Base-by-base conservation (phyloP, 768 basidiomycete genomes). In the Hericium rajendrae region DNA sequence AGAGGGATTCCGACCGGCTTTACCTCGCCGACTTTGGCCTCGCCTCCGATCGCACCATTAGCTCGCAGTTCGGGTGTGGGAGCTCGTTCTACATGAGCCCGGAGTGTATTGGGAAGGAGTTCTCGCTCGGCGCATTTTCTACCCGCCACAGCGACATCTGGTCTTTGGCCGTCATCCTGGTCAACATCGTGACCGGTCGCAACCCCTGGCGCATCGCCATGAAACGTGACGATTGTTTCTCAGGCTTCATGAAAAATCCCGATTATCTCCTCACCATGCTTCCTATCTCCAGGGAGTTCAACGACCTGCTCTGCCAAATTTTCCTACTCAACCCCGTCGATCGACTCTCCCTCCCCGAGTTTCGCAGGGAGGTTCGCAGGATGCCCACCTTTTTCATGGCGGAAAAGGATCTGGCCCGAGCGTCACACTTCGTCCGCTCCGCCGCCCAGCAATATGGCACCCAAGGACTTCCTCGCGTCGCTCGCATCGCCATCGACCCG, bases 331-430 rank as follows among this genome's bases (percentile, higher is more conserved):
- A 90, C 66, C 84, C 88, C 6, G 57, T 70, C 1, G 64, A 69
- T 24, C 84, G 91, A 41, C 82, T 86, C 57, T 72, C 79, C 22
- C 72, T 94, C 43, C 69, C 73, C 6, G 78, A 84, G 12, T 74
- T 94, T 4, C 78, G 85, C 37, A 61, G 69, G 51, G 78, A 77
- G 54, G 75, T 94, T 63, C 61, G 78, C 22, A 67, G 69, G 6
- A 71, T 86, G 28, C 75, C 80, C 38, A 77, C 79, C 5, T 85
- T 91, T 74, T 85, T 80, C 65, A 74, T 80, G 75, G 70, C 74
- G 22, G 75, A 78, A 24, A 72, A 73, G 46, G 80, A 82, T 61
- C 67, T 81, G 38, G 61, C 59, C 16, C 37, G 60, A 40, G 69
- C 73, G 12, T 64, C 66, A 53, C 55, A 61, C n/a, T 57, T 60